Evolutionary conservation across 306 rosid genomes (phyloP), one percentile per base, ranked within the genome.

Genomic region (Vigna nakashimae): DNA sequence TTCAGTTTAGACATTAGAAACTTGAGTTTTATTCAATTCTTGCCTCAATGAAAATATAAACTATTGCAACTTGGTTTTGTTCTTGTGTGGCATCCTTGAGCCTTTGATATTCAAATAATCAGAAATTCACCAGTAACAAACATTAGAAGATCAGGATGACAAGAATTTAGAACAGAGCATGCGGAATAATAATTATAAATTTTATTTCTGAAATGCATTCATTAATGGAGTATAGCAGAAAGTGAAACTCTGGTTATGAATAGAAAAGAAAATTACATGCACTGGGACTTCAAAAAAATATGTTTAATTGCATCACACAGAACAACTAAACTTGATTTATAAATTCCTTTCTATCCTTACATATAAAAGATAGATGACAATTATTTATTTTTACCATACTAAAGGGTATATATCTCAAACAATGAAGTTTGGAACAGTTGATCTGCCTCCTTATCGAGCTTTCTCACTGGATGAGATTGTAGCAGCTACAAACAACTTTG

Each of bases 381-480:
- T 28, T 18, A 45, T 71, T 74, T 57, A 6, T 67, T 73, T 58
- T 57, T n/a, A 58, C 26, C 65, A 40, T 20, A 30, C 74, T 58
- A 69, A 20, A 95, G 98, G 98, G 86, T 84, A 90, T 75, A 36
- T 90, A 83, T 82, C 96, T 57, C 96, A 92, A 79, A 78, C 90
- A 63, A 88, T 82, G 91, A 89, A 88, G 78, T 55, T 71, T 17
- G 96, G 89, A 83, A 78, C 87, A 4, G 81, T 92, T 71, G 92
- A 97, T 18, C 84, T 91, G 82, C 94, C 98, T 42, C 83, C 89
- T 66, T 95, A 92, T 86, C 86, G 97, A 87, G 80, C 85, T 43
- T 91, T 90, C 79, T 88, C 98, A 9, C 74, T 88, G 30, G 98
- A 95, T 82, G 98, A 95, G 85, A 89, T 95, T 73, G 85, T 84